phyloP scores from a whole-genome alignment of 306 rosid species.

The Casuarina cunninghamiana region DNA sequence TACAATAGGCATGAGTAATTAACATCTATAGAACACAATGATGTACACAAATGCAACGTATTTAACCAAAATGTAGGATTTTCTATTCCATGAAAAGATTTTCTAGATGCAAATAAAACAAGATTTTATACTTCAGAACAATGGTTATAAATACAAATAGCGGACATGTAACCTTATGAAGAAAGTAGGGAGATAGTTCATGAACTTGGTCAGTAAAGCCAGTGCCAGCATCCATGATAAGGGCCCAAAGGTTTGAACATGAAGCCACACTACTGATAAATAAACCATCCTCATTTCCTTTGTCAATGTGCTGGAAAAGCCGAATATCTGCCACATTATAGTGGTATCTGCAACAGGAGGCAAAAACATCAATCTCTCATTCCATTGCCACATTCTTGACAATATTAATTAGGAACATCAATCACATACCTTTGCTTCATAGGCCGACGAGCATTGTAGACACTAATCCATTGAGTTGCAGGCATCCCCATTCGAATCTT shows the following conservation, averaged over 20 bases:
- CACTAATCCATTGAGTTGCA: slow-evolving; percentile 85
- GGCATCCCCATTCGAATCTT: slow-evolving; percentile 82
- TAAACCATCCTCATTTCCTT: slow-evolving; percentile 87
- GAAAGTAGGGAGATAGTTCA: slow-evolving; percentile 68
- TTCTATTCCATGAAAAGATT: neutral
- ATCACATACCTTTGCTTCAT: slow-evolving; percentile 85
- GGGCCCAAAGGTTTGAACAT: slow-evolving; percentile 75
- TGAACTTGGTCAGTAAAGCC: slow-evolving; percentile 79
- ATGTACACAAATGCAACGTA: neutral
- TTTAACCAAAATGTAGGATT: neutral
- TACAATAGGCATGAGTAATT: neutral
- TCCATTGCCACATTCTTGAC: neutral
- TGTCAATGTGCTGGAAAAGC: slow-evolving; percentile 77
- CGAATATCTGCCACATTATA: slow-evolving; percentile 83
- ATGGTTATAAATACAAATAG: neutral
- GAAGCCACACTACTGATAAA: slow-evolving; percentile 78
- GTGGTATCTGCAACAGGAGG: slow-evolving; percentile 66
- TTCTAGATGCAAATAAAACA: neutral
- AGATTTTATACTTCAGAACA: neutral
- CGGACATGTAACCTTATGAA: slow-evolving; percentile 63
- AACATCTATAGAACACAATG: neutral
- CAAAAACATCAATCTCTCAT: slow-evolving; percentile 15
- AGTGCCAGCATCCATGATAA: slow-evolving; percentile 97
- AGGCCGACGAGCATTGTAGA: slow-evolving; percentile 76
- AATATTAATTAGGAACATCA: neutral